These are phyloP conservation scores for Nitzschia sp. DNA, from an alignment of 108 stramenopile genomes.

Conservation along the genomic window DNA sequence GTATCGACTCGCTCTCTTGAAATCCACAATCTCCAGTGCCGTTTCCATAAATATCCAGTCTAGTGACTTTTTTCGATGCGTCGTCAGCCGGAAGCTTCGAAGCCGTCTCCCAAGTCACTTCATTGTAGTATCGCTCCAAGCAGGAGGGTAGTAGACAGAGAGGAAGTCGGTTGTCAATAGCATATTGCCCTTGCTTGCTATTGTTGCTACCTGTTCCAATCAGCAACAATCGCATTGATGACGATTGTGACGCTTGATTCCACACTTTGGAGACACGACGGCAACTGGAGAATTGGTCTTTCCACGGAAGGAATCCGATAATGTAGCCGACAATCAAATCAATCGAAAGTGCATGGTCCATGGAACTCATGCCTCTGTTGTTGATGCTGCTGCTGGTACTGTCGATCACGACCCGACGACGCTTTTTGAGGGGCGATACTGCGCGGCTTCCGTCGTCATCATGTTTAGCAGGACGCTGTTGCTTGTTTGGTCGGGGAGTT, in stretches of 20 bases:
- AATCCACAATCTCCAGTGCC: neutral
- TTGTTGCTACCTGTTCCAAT: neutral
- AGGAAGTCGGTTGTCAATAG: no score
- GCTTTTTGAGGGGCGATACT: no score
- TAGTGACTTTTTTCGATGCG: neutral
- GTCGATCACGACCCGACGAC: neutral
- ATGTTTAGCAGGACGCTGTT: no score
- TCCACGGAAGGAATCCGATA: slow-evolving; percentile 8
- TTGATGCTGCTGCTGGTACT: neutral
- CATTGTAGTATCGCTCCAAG: neutral
- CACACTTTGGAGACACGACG: neutral
- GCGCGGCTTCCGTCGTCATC: no score
- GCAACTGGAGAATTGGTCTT: slow-evolving; percentile 2
- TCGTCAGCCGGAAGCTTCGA: neutral
- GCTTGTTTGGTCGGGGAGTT: neutral
- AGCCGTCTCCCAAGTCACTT: neutral
- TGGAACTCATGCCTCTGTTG: neutral
- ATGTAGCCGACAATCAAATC: slow-evolving; percentile 3
- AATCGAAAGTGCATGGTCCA: neutral
- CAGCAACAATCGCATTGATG: neutral
- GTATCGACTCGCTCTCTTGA: neutral
- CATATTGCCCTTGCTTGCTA: neutral
- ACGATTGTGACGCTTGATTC: neutral
- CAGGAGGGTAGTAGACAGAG: neutral
- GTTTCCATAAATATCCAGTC: neutral